Percentiles rank a stretch among this genome's conserved stretches.
These are phyloP conservation scores for Penstemon eatonii DNA, from an alignment of 257 asterid species.

Conservation along the genomic window DNA sequence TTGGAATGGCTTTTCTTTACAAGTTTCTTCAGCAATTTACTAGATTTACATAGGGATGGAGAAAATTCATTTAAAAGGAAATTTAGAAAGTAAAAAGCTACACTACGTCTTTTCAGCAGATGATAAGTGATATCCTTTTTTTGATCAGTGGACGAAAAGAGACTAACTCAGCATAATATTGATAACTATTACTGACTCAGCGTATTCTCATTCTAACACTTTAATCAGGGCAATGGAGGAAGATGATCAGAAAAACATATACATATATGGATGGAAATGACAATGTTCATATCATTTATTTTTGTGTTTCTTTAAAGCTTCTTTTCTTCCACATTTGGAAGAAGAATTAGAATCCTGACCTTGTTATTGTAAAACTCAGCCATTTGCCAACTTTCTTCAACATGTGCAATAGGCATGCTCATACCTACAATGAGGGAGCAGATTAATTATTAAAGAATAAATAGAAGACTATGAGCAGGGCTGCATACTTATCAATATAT, in stretches of 20 bases:
- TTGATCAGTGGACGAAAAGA: neutral
- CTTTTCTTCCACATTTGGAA: constrained; percentile 9
- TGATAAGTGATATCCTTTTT: no score
- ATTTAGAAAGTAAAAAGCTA: no score
- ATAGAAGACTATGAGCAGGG: constrained; percentile 3
- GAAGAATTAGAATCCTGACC: constrained; percentile 44
- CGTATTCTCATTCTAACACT: constrained; percentile 8
- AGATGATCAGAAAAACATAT: neutral
- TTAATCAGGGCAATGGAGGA: neutral
- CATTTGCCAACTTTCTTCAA: constrained; percentile 99
- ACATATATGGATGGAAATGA: neutral
- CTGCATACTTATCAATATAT: constrained; percentile 3
- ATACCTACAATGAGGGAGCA: constrained; percentile 50
- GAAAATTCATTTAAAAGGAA: no score
- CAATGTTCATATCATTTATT: neutral
- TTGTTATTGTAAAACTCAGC: constrained; percentile 93
- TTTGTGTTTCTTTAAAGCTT: neutral
- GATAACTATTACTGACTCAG: neutral
- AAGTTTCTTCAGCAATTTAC: constrained; percentile 20
- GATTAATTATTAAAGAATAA: constrained; percentile 10
- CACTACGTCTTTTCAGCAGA: no score
- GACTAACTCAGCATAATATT: neutral
- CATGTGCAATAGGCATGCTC: constrained; percentile 97
- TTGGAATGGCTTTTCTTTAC: constrained; percentile 11
- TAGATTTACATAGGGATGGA: constrained; percentile 1